Conservation (phyloP, 495 filamentous ascomycete genomes). For the Penicillium dipodomyicola region DNA sequence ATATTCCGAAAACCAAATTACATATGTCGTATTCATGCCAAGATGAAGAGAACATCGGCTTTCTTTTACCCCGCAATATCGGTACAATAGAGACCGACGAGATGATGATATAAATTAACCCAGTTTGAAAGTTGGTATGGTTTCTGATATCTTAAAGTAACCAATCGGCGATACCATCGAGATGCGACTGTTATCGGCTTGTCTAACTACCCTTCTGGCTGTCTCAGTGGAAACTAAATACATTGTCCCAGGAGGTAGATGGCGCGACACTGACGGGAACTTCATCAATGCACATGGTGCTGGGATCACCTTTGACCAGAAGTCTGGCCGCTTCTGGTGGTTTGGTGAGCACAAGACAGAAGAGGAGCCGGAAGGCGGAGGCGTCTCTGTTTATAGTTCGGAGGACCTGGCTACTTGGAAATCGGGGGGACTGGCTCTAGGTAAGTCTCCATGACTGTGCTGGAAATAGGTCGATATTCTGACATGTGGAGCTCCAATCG, state of each 20-base stretch:
- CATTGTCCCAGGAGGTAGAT: slow-evolving; percentile 28
- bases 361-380: slow-evolving; percentile 26
- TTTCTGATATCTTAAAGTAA: background rate
- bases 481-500: slow-evolving; percentile 17
- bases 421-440: slow-evolving; percentile 21
- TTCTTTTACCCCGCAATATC: slow-evolving; percentile 7
- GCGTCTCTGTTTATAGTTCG: slow-evolving; percentile 29
- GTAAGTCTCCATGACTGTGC: slow-evolving; percentile 1
- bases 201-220: background rate
- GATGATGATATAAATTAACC: background rate
- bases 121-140: background rate
- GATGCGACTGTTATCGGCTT: background rate
- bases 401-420: slow-evolving; percentile 27
- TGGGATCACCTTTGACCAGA: slow-evolving; percentile 22
- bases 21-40: background rate
- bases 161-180: background rate
- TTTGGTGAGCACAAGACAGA: slow-evolving; percentile 31
- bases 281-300: slow-evolving; percentile 27
- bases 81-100: slow-evolving; percentile 5
- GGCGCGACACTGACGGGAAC: slow-evolving; percentile 26
- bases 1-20: background rate
- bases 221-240: slow-evolving; percentile 18
- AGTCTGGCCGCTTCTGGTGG: slow-evolving; percentile 28
- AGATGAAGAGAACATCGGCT: background rate
- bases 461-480: background rate